Evolutionary conservation across 2,329 filamentous ascomycete genomes (phyloP), one percentile per base, ranked within the genome.

Genomic region (Fusarium sp.): DNA sequence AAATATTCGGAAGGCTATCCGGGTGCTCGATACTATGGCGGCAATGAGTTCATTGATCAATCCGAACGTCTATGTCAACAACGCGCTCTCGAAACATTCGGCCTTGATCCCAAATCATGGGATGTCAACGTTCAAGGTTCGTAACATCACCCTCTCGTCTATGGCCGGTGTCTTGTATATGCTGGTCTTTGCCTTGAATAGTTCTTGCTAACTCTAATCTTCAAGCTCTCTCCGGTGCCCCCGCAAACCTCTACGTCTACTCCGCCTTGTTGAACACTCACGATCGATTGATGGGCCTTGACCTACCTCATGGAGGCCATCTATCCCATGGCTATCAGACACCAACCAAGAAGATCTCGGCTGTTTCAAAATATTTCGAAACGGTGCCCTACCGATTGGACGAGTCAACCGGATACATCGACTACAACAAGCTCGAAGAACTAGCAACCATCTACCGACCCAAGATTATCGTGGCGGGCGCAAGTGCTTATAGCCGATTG

Each of bases 1-100:
- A 98, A 99, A 84, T 99, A 99, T 86, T 98, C 96, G 0, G 96
- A 99, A 84, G 96, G 96, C 60, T 99, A 99, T 79, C 96, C 96
- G 35, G 96, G 96, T 65, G 96, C 96, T 70, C 90, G 96, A 81
- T 98, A 98, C 86, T 98, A 98, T 81, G 96, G 96, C 62, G 96
- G 96, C 74, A 98, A 98, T 83, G 93, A 98, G 84, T 95, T 95
- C 83, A 98, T 98, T 79, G 96, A 98, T 80, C 90, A 94, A 79
- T 91, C 96, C 7, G 96, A 98, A 86, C 87, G 92, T 55, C 87
- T 98, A 56, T 98, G 96, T 84, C 96, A 98, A 85, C 89, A 94
- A 81, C 92, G 96, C 79, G 96, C 96, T 20, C 87, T 98, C 14
- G 91, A 97, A 84, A 91, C 96, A 0, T 98, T 97, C 83, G 91